These are phyloP conservation scores for Aphanocladium album DNA, from an alignment of 2,329 filamentous ascomycete genomes.

Conservation along the genomic window DNA sequence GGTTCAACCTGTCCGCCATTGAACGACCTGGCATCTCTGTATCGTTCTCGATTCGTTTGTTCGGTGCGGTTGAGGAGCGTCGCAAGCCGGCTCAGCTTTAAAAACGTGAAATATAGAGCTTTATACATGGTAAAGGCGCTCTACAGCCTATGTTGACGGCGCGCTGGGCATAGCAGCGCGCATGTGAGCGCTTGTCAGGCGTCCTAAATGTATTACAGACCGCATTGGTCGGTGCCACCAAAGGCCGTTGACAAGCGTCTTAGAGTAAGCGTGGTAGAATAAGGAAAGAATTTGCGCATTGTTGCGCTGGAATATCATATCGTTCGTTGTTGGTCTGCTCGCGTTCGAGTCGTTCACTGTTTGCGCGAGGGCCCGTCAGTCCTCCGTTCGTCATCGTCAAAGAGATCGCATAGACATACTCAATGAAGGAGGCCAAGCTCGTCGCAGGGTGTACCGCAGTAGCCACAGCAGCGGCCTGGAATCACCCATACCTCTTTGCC, in stretches of 20 bases:
- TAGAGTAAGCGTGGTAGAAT: neutral
- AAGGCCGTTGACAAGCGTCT: neutral
- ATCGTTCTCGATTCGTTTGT: neutral
- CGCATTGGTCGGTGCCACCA: neutral
- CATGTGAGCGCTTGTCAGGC: neutral
- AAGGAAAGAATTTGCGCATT: neutral
- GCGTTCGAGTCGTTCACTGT: neutral
- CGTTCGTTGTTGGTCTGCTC: neutral
- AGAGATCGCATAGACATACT: neutral
- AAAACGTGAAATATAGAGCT: constrained; percentile 5
- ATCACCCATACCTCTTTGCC: constrained; percentile 54
- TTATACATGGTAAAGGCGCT: constrained; percentile 4
- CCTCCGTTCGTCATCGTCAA: neutral
- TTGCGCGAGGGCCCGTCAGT: neutral
- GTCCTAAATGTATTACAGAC: neutral
- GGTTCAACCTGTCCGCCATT: too few species aligned
- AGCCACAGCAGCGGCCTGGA: constrained; percentile 45
- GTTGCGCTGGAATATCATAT: neutral
- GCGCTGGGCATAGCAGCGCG: neutral
- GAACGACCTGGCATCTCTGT: neutral
- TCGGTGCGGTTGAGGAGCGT: neutral
- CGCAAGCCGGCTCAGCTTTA: neutral
- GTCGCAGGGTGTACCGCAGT: constrained; percentile 44
- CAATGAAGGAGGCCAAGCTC: neutral
- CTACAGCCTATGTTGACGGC: neutral